phyloP scores from a whole-genome alignment of 805 yeast genomes.

The Suhomyces sp. region DNA sequence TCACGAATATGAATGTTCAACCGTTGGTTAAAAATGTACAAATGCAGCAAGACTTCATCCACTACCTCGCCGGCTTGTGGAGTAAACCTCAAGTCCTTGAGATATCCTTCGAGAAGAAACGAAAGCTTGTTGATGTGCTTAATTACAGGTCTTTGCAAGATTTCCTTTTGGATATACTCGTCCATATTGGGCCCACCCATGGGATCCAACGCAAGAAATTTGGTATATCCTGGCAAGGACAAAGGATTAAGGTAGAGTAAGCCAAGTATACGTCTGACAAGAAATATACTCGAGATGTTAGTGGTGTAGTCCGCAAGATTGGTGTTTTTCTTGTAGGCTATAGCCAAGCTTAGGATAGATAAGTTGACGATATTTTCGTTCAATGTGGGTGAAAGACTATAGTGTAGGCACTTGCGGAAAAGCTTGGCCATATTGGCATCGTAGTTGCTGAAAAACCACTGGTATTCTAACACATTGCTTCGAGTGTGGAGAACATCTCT shows the following conservation, averaged over 20 bases:
- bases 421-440: constrained; percentile 28
- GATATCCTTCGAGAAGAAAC: constrained; percentile 39
- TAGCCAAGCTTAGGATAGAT: constrained; percentile 33
- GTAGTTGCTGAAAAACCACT: constrained; percentile 34
- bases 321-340: constrained; percentile 26
- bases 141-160: constrained; percentile 38
- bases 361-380: constrained; percentile 25
- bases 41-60: constrained; percentile 15
- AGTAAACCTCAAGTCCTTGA: constrained; percentile 14
- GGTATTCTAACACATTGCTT: constrained; percentile 22
- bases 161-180: constrained; percentile 7
- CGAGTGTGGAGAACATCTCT: constrained; percentile 31
- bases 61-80: constrained; percentile 17
- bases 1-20: constrained; percentile 14
- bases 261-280: constrained; percentile 16
- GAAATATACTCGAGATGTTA: constrained; percentile 14
- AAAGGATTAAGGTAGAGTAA: constrained; percentile 18
- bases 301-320: constrained; percentile 19
- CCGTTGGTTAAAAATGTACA: constrained; percentile 28
- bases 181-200: constrained; percentile 12
- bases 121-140: constrained; percentile 51
- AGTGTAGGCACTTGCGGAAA: constrained; percentile 25
- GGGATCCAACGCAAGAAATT: constrained; percentile 14
- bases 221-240: constrained; percentile 13
- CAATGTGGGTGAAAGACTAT: constrained; percentile 21